A percentile compares a stretch with the other conserved stretches of the same genome.
Evolutionary conservation across 208 protist species (phyloP).

Genomic region (Leishmania gerbilli): DNA sequence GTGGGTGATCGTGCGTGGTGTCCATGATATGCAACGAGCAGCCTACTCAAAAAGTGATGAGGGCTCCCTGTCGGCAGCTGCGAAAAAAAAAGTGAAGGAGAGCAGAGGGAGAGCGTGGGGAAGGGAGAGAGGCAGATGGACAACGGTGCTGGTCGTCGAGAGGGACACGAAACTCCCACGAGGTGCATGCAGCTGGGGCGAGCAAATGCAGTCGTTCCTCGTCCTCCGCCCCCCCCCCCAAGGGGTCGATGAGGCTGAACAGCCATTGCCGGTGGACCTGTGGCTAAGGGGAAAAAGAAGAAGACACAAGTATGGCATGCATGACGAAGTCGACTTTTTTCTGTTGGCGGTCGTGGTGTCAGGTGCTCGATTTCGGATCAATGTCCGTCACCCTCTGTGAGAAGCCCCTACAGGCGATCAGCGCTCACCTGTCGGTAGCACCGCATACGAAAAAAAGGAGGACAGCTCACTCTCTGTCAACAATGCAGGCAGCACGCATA

Average conservation of each 20-base stretch:
- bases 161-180: background rate
- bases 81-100: background rate
- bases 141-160: background rate
- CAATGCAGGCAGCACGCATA: background rate
- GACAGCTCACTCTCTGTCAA: background rate
- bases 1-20: background rate
- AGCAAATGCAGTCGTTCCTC: background rate
- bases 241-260: background rate
- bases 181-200: background rate
- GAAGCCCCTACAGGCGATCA: background rate
- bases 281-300: slow-evolving; percentile 2
- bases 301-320: background rate
- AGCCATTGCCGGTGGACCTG: background rate
- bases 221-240: background rate
- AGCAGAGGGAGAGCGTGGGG: background rate
- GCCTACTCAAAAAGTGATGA: background rate
- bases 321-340: background rate
- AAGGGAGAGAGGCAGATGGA: background rate
- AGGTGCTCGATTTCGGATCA: background rate
- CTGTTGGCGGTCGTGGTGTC: background rate
- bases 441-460: background rate
- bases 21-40: background rate
- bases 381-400: background rate
- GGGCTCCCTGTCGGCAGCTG: background rate
- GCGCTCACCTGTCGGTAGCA: background rate